Evolutionary conservation across 1,139 yeast species (phyloP), one percentile per base, ranked within the genome.

Genomic region (Lodderomyces jiufengensis): DNA sequence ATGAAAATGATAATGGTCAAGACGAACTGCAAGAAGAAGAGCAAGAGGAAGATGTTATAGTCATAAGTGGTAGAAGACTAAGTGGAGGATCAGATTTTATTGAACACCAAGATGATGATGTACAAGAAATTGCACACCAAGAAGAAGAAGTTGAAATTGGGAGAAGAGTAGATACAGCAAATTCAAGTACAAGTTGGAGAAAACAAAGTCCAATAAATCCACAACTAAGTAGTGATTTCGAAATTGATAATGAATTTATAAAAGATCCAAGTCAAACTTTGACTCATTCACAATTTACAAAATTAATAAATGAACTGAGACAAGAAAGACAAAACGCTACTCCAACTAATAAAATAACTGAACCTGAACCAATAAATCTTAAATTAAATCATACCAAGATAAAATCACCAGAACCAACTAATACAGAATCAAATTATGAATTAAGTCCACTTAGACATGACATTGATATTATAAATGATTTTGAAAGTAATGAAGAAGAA

Each of bases 261-360:
- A 22, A 22, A 5, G 32, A 29, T 5, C 28, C 27, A 14, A 29
- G 20, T 16, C 31, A 18, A 9, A 13, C 33, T 11, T 30, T 27
- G 9, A 40, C 37, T n/a, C 44, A 48, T 27, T 59, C 61, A 3
- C 60, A 55, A 18, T 32, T 55, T n/a, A 46, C 44, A 33, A 52
- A 48, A 36, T 50, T 57, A 20, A 46, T 53, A 29, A 45, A 34
- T 29, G 46, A 45, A n/a, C 36, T 42, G 15, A 24, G 20, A 28
- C 6, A 18, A 30, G 15, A 21, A 24, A 10, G 42, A 38, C 24
- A 56, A 54, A 14, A 25, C 10, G 12, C 25, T 33, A 44, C 54
- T 4, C 70, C 77, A 0, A 76, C 76, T 2, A 60, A 66, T 26
- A 54, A 75, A 30, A 50, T 54, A 13, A 70, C 76, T 0, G 74